Evolutionary conservation across 805 yeast species (phyloP).

Genomic region (Candida insectorum): DNA sequence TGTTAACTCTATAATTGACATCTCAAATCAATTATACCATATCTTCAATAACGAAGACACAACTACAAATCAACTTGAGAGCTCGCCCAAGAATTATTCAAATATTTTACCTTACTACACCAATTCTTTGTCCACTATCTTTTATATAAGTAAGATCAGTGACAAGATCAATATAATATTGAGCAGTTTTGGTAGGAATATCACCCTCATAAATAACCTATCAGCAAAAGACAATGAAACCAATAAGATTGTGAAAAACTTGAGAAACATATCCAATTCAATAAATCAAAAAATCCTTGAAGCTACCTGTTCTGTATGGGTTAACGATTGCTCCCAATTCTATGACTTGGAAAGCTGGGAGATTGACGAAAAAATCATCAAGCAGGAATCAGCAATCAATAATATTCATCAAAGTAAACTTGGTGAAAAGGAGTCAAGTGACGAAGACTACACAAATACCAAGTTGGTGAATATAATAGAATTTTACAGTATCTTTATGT

Average conservation of each 20-base stretch:
- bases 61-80: constrained; percentile 28
- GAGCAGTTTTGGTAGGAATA: constrained; percentile 28
- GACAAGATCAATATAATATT: constrained; percentile 24
- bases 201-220: constrained; percentile 30
- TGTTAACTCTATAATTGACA: constrained; percentile 21
- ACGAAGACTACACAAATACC: constrained; percentile 23
- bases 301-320: constrained; percentile 42
- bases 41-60: constrained; percentile 27
- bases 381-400: background rate
- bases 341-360: constrained; percentile 44
- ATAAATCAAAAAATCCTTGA: constrained; percentile 39
- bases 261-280: constrained; percentile 27
- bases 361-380: constrained; percentile 14
- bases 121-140: constrained; percentile 39
- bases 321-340: constrained; percentile 43
- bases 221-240: constrained; percentile 29
- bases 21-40: constrained; percentile 21
- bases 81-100: constrained; percentile 31
- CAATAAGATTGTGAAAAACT: constrained; percentile 31
- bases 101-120: constrained; percentile 38
- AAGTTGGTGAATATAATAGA: constrained; percentile 33
- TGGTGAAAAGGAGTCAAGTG: constrained; percentile 3
- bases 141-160: constrained; percentile 28
- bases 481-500: constrained; percentile 32
- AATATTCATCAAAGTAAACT: constrained; percentile 1